Base-by-base conservation (phyloP, 2,329 filamentous ascomycete genomes). In the Fusarium oxysporum region DNA sequence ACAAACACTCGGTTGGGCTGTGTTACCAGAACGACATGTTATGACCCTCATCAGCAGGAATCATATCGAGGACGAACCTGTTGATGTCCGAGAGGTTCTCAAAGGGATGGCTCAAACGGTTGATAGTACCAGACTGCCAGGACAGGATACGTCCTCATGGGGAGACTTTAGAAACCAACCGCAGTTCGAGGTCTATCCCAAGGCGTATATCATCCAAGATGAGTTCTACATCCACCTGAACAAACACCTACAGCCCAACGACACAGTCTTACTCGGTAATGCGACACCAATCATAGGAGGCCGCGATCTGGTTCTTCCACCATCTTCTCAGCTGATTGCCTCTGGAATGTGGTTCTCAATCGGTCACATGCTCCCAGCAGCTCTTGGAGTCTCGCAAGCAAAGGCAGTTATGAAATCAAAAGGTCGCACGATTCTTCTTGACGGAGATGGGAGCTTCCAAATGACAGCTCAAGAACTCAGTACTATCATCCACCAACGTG, bases 271-370 rank as follows among this genome's bases (percentile, higher is more conserved):
- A 3, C 28, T 69, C 1, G 66, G 38, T 6, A 69, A 69, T 1
- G 64, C 66, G 16, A 69, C 66, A 2, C 66, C 66, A 3, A 68
- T 69, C 14, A 68, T 69, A 8, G 66, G 66, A 13, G 66, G 66
- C 1, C 66, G 66, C 1, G 66, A 69, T 9, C 13, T 69, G 1
- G 21, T 56, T 1, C 23, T 69, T 1, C 63, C 63, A 1, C 4
- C 17, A 9, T 45, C 30, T 1, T 38, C 64, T 19, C 66, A 68
- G 3, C 45, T 69, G 0, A 64, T 69, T 23, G 65, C 65, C 8
- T 69, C 66, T 4, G 64, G 64, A 32, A 64, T 70, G 54, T 70
- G 67, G 67, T 62, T 70, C 8, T 70, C 67, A 1, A 69, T 70
- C 2, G 67, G 67, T 0, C 59, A 69, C 3, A 69, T 60, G 59